Percentiles rank a stretch among this genome's conserved stretches.
These are phyloP conservation scores for Hibiscus syriacus DNA, from an alignment of 345 rosid species.

Conservation along the genomic window DNA sequence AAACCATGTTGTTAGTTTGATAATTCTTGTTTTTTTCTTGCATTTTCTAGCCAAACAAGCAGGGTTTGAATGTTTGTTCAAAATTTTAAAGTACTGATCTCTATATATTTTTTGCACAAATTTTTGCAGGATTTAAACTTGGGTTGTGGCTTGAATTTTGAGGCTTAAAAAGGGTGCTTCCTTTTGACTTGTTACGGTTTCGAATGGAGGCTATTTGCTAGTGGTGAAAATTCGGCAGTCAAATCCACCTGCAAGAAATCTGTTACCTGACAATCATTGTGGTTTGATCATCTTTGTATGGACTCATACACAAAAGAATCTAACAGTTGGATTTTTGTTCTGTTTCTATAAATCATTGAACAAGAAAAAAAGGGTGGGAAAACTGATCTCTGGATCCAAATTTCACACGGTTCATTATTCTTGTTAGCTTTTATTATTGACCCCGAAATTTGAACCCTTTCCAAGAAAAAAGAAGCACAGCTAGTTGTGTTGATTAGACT, in stretches of 20 bases:
- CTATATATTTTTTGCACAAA: not conserved
- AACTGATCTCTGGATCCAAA: conserved; percentile 22
- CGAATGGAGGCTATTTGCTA: too few species aligned
- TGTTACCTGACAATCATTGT: not conserved
- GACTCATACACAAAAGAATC: conserved; percentile 17
- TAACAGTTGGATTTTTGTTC: not conserved
- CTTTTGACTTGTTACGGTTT: too few species aligned
- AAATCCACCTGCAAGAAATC: conserved; percentile 14
- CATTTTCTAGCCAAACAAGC: conserved; percentile 18
- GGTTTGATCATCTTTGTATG: conserved; percentile 23
- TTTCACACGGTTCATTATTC: too few species aligned
- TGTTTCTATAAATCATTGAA: not conserved
- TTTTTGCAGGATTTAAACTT: conserved; percentile 17
- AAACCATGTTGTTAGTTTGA: not conserved
- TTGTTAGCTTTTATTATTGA: conserved; percentile 21
- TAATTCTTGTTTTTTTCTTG: conserved; percentile 7
- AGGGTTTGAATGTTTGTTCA: not conserved
- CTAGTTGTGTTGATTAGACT: conserved; percentile 13
- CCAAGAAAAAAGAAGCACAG: conserved; percentile 1
- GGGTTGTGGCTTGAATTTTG: conserved; percentile 15
- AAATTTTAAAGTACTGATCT: not conserved
- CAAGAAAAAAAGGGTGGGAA: not conserved
- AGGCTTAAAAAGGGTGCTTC: conserved; percentile 16
- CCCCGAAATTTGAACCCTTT: too few species aligned
- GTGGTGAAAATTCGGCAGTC: conserved; percentile 13